phyloP scores from a whole-genome alignment of 352 stramenopile species.

The Plasmopara viticola region DNA sequence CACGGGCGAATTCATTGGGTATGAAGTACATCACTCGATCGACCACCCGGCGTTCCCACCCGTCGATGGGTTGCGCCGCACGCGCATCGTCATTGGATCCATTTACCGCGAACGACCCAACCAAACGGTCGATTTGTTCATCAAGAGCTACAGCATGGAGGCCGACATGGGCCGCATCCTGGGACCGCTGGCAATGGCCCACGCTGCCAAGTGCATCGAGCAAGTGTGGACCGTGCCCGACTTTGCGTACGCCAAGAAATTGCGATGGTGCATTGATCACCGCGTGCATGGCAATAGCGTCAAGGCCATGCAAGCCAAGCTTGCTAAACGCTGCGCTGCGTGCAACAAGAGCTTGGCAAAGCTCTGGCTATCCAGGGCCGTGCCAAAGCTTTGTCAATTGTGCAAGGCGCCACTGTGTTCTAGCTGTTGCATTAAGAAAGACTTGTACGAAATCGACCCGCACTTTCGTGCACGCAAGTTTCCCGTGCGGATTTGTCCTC shows the following conservation, averaged over 20 bases:
- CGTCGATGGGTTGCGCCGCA: conserved; percentile 30
- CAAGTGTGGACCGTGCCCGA: conserved; percentile 27
- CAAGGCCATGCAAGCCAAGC: conserved; percentile 21
- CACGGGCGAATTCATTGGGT: conserved; percentile 41
- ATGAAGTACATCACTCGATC: conserved; percentile 58
- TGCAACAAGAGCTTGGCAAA: conserved; percentile 17
- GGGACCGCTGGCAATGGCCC: conserved; percentile 23
- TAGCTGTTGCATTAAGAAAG: conserved; percentile 19
- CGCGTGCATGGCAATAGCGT: conserved; percentile 19
- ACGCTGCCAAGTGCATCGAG: conserved; percentile 30
- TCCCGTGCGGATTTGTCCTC: conserved; percentile 18
- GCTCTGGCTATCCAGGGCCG: conserved; percentile 13
- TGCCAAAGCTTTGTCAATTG: conserved; percentile 16
- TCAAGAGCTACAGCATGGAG: conserved; percentile 38
- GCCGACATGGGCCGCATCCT: conserved; percentile 28
- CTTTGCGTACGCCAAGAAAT: conserved; percentile 31
- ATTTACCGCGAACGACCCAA: conserved; percentile 25
- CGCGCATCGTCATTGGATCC: conserved; percentile 28
- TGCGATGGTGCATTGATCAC: conserved; percentile 29
- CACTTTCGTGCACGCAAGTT: conserved; percentile 24
- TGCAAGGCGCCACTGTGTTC: conserved; percentile 30
- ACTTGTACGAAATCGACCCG: conserved; percentile 24
- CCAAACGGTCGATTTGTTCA: conserved; percentile 30
- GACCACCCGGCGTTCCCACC: conserved; percentile 26
- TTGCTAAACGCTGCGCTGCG: conserved; percentile 17